Conservation (phyloP, 306 rosid species). For the Citrullus mucosospermus region DNA sequence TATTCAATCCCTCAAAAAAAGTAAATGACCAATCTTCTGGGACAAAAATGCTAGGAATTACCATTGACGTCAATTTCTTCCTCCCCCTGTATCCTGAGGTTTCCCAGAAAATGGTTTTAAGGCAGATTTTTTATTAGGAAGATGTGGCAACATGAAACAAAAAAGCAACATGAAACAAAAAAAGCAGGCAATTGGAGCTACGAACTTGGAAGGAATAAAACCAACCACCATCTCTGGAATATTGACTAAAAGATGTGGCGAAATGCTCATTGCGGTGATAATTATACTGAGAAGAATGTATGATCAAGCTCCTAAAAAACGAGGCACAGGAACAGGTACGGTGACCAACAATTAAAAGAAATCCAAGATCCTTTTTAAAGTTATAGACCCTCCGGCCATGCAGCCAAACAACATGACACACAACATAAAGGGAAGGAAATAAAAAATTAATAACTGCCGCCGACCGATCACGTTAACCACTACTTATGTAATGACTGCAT, state of each 20-base stretch:
- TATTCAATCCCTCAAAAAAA: conserved; percentile 79
- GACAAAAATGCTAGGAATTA: conserved; percentile 86
- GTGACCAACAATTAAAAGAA: neutral
- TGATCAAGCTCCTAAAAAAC: neutral
- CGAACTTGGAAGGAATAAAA: neutral
- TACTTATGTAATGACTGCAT: neutral
- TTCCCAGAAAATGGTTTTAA: neutral
- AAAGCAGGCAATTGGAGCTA: neutral
- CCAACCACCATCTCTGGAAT: neutral
- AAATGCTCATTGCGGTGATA: neutral
- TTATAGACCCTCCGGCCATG: neutral
- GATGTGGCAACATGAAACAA: neutral
- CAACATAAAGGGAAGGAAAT: neutral
- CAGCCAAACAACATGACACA: neutral
- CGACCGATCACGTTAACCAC: neutral
- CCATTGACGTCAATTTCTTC: conserved; percentile 83
- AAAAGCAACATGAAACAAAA: neutral
- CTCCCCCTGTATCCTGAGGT: conserved; percentile 63
- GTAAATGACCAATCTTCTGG: conserved; percentile 99
- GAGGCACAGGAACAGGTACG: neutral
- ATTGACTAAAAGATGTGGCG: neutral
- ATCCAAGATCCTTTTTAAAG: neutral
- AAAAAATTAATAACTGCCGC: neutral
- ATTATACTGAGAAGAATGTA: neutral
- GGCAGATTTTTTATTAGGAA: too few species aligned